phyloP scores from a whole-genome alignment of 2,329 filamentous ascomycete genomes.

The Myriangium duriaei region DNA sequence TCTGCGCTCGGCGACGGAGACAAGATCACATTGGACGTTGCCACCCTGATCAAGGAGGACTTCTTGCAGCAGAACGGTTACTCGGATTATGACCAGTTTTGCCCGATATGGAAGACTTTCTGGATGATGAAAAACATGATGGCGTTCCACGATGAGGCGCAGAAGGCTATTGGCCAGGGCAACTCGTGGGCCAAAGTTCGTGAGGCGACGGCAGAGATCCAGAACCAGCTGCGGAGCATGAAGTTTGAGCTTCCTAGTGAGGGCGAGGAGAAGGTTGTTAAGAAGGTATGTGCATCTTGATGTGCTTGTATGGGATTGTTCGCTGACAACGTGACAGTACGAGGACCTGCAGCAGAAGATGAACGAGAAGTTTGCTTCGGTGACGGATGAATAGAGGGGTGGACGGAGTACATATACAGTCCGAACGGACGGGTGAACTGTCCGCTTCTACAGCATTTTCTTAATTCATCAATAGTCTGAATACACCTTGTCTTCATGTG shows the following conservation, averaged over 20 bases:
- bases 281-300: slow-evolving; percentile 52
- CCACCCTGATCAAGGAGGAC: slow-evolving; percentile 88
- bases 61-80: slow-evolving; percentile 99
- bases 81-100: slow-evolving; percentile 98
- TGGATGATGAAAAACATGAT: slow-evolving; percentile 99
- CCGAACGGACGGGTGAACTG: too few species aligned
- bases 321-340: slow-evolving; percentile 51
- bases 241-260: slow-evolving; percentile 93
- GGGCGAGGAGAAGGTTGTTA: slow-evolving; percentile 64
- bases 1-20: slow-evolving; percentile 89
- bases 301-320: background rate
- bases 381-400: slow-evolving; percentile 89
- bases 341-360: slow-evolving; percentile 82
- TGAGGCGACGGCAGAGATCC: slow-evolving; percentile 78
- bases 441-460: too few species aligned
- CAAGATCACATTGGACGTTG: slow-evolving; percentile 95
- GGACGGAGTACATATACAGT: too few species aligned
- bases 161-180: slow-evolving; percentile 86
- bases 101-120: slow-evolving; percentile 97
- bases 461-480: too few species aligned
- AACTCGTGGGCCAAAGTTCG: slow-evolving; percentile 87
- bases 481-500: too few species aligned
- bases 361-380: slow-evolving; percentile 94
- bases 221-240: slow-evolving; percentile 73
- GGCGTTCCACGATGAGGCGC: slow-evolving; percentile 91